These are phyloP conservation scores for Bacidia rubella DNA, from an alignment of 495 filamentous ascomycete genomes.

Conservation along the genomic window DNA sequence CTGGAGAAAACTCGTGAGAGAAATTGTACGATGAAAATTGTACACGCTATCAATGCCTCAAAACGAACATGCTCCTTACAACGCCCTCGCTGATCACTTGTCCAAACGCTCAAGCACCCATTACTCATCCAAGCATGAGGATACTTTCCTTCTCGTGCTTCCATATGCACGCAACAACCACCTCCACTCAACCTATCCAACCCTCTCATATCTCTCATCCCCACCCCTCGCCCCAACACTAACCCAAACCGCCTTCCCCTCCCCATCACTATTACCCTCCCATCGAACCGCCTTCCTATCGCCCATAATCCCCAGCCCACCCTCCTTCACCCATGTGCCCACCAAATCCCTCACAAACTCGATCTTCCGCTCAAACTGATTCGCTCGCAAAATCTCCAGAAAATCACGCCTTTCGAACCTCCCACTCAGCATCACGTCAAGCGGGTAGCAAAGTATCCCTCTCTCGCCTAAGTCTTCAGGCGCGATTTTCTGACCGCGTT, in stretches of 20 bases:
- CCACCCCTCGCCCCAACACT: constrained; percentile 66
- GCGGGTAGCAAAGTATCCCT: constrained; percentile 48
- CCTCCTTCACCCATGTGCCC: constrained; percentile 57
- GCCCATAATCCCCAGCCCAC: constrained; percentile 48
- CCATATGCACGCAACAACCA: neutral
- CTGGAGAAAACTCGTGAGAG: no score
- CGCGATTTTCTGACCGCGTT: constrained; percentile 47
- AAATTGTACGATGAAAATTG: neutral
- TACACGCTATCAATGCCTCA: neutral
- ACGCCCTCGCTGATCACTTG: neutral
- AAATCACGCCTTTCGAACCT: constrained; percentile 21
- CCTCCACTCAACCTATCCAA: neutral
- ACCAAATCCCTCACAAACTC: constrained; percentile 58
- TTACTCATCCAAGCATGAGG: neutral
- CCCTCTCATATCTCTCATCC: constrained; percentile 39
- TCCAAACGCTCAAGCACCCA: neutral
- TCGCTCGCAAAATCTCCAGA: constrained; percentile 54
- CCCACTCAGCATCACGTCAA: constrained; percentile 31
- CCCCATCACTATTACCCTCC: constrained; percentile 59
- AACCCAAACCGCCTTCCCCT: constrained; percentile 69
- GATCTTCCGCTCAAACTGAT: constrained; percentile 68
- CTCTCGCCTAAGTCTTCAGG: constrained; percentile 45
- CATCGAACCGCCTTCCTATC: constrained; percentile 39
- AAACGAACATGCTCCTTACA: neutral
- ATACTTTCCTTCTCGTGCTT: neutral